These are phyloP conservation scores for Xylaria sp. DNA, from an alignment of 2,329 filamentous ascomycete genomes.

Conservation along the genomic window DNA sequence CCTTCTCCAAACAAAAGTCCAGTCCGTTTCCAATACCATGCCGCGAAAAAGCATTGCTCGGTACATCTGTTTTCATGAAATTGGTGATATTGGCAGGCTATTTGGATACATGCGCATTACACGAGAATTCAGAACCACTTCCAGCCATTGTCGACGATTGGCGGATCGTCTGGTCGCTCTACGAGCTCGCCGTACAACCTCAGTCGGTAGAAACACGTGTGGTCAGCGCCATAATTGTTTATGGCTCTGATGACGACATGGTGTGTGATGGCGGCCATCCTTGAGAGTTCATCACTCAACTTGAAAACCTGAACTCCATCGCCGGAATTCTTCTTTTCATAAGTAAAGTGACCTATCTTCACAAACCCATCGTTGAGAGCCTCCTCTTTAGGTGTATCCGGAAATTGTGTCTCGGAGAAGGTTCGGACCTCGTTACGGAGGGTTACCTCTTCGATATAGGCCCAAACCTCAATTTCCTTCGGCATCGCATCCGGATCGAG, in stretches of 20 bases:
- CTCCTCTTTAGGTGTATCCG: constrained; percentile 45
- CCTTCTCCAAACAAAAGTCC: constrained; percentile 9
- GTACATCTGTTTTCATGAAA: constrained; percentile 11
- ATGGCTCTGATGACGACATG: constrained; percentile 65
- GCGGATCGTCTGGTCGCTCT: constrained; percentile 35
- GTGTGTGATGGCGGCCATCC: constrained; percentile 61
- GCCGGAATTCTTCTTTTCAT: constrained; percentile 58
- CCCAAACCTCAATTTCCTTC: constrained; percentile 76
- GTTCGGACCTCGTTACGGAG: constrained; percentile 55
- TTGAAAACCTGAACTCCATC: constrained; percentile 64
- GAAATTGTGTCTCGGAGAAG: constrained; percentile 58
- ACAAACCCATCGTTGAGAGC: constrained; percentile 59
- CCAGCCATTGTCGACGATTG: neutral
- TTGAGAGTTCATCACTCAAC: constrained; percentile 62
- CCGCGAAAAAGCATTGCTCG: neutral
- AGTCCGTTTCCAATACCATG: constrained; percentile 1
- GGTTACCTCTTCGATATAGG: constrained; percentile 61
- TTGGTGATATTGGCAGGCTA: neutral
- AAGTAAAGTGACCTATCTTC: constrained; percentile 68
- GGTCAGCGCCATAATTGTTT: constrained; percentile 69
- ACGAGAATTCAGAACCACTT: neutral
- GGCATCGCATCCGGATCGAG: constrained; percentile 72
- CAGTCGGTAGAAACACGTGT: constrained; percentile 75
- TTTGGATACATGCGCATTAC: neutral
- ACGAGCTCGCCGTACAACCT: constrained; percentile 63